phyloP scores from a whole-genome alignment of 768 basidiomycete genomes.

The Russula abietina region DNA sequence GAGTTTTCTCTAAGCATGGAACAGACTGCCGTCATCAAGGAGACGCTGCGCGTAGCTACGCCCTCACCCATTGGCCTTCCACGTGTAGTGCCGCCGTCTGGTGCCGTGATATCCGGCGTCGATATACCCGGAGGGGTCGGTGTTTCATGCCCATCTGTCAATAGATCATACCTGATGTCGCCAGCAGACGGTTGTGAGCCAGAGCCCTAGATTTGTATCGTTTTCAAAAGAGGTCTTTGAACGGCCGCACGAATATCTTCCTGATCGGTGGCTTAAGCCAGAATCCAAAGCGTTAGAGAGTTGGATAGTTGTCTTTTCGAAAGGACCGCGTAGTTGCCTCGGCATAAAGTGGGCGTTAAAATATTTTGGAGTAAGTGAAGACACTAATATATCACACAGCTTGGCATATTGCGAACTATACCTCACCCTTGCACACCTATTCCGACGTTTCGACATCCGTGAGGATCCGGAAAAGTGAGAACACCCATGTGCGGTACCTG shows the following conservation, averaged over 20 bases:
- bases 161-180: not conserved
- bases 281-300: slow-evolving; percentile 14
- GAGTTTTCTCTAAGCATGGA: not conserved
- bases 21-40: slow-evolving; percentile 20
- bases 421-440: slow-evolving; percentile 23
- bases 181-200: slow-evolving; percentile 13
- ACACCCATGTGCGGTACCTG: too few species aligned
- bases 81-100: slow-evolving; percentile 13
- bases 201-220: slow-evolving; percentile 18
- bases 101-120: slow-evolving; percentile 14
- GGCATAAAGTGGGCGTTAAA: slow-evolving; percentile 22
- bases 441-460: slow-evolving; percentile 25
- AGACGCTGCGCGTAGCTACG: slow-evolving; percentile 3
- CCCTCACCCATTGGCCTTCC: slow-evolving; percentile 7
- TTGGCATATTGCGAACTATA: slow-evolving; percentile 25
- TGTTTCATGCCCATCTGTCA: not conserved
- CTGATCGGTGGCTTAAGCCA: slow-evolving; percentile 23
- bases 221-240: slow-evolving; percentile 19
- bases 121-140: slow-evolving; percentile 15
- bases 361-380: not conserved
- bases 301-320: slow-evolving; percentile 23
- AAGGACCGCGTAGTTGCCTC: slow-evolving; percentile 25
- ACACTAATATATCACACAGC: slow-evolving; percentile 1
- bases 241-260: slow-evolving; percentile 19
- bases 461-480: slow-evolving; percentile 11